A percentile compares a stretch with the other conserved stretches of the same genome.
Evolutionary conservation across 805 yeast genomes (phyloP).

Genomic region (Pichia manshurica): DNA sequence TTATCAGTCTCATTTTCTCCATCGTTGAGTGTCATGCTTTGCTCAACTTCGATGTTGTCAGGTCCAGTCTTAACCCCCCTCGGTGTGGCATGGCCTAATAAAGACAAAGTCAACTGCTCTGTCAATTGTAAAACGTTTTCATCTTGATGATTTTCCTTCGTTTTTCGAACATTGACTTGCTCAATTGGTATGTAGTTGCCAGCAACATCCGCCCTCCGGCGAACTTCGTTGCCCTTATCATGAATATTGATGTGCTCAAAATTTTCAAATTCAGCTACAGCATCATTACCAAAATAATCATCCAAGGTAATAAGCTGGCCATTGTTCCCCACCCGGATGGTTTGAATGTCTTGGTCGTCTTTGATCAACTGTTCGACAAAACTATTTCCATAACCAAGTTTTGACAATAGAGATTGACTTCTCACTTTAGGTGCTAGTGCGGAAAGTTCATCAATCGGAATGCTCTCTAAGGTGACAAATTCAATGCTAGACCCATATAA

Average conservation of each 20-base stretch:
- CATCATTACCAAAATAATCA: slow-evolving; percentile 22
- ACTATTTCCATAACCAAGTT: slow-evolving; percentile 24
- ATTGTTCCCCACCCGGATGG: slow-evolving; percentile 23
- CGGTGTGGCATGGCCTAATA: slow-evolving; percentile 15
- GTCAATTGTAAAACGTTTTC: slow-evolving; percentile 19
- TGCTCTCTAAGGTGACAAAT: slow-evolving; percentile 27
- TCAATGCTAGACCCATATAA: slow-evolving; percentile 29
- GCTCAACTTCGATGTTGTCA: slow-evolving; percentile 6
- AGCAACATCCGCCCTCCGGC: not conserved
- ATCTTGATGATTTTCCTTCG: not conserved
- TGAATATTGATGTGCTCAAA: slow-evolving; percentile 5
- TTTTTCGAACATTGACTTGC: not conserved
- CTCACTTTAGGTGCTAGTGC: not conserved
- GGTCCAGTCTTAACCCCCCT: not conserved
- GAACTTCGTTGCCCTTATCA: not conserved
- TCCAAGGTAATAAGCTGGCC: slow-evolving; percentile 28
- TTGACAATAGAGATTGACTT: slow-evolving; percentile 3
- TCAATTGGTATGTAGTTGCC: not conserved
- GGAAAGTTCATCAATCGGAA: slow-evolving; percentile 20
- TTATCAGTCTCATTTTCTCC: not conserved
- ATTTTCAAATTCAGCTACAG: slow-evolving; percentile 14
- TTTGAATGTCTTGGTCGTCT: slow-evolving; percentile 30
- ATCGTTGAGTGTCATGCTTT: slow-evolving; percentile 7
- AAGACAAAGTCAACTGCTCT: slow-evolving; percentile 25
- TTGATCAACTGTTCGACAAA: slow-evolving; percentile 28